A percentile compares a stretch with the other conserved stretches of the same genome.
These are phyloP conservation scores for Alternaria viburni DNA, from an alignment of 2,329 filamentous ascomycete species.

Conservation along the genomic window DNA sequence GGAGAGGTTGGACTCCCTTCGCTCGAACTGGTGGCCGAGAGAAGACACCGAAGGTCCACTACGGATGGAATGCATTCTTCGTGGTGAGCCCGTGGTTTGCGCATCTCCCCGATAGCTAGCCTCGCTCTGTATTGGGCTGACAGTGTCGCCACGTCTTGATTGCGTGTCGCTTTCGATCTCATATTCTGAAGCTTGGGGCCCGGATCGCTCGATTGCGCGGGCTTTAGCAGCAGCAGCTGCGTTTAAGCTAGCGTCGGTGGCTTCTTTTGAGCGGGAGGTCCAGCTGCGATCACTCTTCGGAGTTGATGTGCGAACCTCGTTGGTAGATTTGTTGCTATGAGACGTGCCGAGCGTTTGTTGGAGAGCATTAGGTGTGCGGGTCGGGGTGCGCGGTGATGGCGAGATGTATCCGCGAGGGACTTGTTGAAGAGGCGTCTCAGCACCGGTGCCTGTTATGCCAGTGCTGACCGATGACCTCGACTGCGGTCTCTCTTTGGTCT, in stretches of 20 bases:
- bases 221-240: constrained; percentile 49
- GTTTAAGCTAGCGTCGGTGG: constrained; percentile 28
- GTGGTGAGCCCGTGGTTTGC: constrained; percentile 46
- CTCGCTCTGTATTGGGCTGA: constrained; percentile 92
- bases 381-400: constrained; percentile 66
- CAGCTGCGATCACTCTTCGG: constrained; percentile 55
- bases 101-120: constrained; percentile 69
- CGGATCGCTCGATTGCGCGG: constrained; percentile 42
- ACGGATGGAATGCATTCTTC: constrained; percentile 55
- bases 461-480: constrained; percentile 63
- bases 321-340: constrained; percentile 64
- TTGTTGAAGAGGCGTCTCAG: constrained; percentile 64
- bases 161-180: constrained; percentile 42
- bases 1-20: constrained; percentile 62
- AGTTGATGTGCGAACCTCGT: constrained; percentile 56
- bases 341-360: constrained; percentile 69
- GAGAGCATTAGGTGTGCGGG: constrained; percentile 63
- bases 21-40: constrained; percentile 62
- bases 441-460: constrained; percentile 48
- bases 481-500: constrained; percentile 61
- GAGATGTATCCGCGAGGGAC: constrained; percentile 68
- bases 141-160: constrained; percentile 59
- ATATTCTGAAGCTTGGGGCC: constrained; percentile 46
- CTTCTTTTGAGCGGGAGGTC: constrained; percentile 39
- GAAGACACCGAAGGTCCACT: constrained; percentile 63